phyloP scores from a whole-genome alignment of 2,329 filamentous ascomycete genomes.

The Ceratocystiopsis minuta region DNA sequence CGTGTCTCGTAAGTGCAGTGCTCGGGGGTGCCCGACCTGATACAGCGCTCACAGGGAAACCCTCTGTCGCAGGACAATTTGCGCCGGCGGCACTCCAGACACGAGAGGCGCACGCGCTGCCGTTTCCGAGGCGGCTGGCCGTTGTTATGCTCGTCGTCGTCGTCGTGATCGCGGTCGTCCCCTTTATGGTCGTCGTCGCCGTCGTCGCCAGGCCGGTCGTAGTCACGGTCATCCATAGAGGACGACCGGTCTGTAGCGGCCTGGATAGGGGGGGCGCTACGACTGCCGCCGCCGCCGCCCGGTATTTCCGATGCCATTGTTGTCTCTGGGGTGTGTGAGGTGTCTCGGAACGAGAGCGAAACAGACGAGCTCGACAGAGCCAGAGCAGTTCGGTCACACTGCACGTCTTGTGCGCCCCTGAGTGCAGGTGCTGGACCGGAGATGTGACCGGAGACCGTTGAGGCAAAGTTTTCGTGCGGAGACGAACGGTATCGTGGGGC shows the following conservation, averaged over 20 bases:
- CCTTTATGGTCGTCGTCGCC: slow-evolving; percentile 1
- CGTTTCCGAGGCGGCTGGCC: slow-evolving; percentile 29
- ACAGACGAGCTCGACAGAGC: too few species aligned
- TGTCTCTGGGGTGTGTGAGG: background rate
- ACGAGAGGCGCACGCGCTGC: slow-evolving; percentile 40
- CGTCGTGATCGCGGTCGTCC: slow-evolving; percentile 2
- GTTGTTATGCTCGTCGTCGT: slow-evolving; percentile 1
- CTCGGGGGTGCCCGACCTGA: slow-evolving; percentile 43
- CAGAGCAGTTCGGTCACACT: too few species aligned
- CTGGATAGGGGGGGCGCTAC: too few species aligned
- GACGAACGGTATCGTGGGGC: too few species aligned
- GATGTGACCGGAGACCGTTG: too few species aligned
- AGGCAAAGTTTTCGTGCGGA: too few species aligned
- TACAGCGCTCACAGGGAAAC: slow-evolving; percentile 42
- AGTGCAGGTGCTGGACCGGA: too few species aligned
- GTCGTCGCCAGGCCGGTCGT: background rate
- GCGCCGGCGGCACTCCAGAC: slow-evolving; percentile 40
- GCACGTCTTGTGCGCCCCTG: too few species aligned
- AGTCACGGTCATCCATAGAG: slow-evolving; percentile 1
- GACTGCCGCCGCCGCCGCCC: slow-evolving; percentile 2
- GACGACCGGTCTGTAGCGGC: background rate
- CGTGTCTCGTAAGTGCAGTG: slow-evolving; percentile 40
- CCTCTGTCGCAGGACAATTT: slow-evolving; percentile 45
- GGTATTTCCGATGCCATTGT: background rate
- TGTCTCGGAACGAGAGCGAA: background rate